Base-by-base conservation (phyloP, 768 basidiomycete genomes). In the Auricularia auricula-judae region DNA sequence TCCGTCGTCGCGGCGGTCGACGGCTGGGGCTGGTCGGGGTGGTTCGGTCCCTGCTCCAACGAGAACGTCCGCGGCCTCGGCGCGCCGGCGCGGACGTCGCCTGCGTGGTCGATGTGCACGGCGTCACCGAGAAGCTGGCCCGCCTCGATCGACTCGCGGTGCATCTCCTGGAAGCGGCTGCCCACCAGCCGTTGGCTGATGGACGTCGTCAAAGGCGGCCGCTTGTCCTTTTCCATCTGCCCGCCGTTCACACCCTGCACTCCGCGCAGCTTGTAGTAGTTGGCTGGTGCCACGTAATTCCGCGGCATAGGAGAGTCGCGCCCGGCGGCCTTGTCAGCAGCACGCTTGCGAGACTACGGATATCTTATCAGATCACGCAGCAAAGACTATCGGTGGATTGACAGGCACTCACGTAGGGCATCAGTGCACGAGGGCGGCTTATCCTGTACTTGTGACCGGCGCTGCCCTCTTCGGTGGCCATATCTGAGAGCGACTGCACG, bases 201-300 rank as follows among this genome's bases (percentile, higher is more conserved):
- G 3, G 84, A 84, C 39, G 88, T 83, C 0, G 82, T 68, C 43
- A 88, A 74, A 1, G 67, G 81, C 82, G 47, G 79, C 77, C 63
- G 76, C 34, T 73, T 64, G 73, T 73, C 66, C 74, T 78, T 77
- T 3, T 78, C 75, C 66, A 11, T 80, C 77, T 63, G 85, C 82
- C 39, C 81, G 77, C 86, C 86, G 63, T 77, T 85, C 33, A 90
- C 78, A 8, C 84, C 85, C 62, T 78, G 80, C 3, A 88, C 77
- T 33, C 80, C 77, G 29, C 85, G 81, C 36, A 92, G 80, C 70
- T 87, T 86, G 76, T 92, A 92, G 72, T 87, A 92, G 63, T 86
- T 83, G 4, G 86, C 88, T 5, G 89, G 89, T 3, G 87, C 88
- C 8, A 91, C 84, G 69, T 90, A 92, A 4, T 59, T 34, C 1